phyloP scores from a whole-genome alignment of 495 filamentous ascomycete species.

The Aspergillus saccharolyticus region DNA sequence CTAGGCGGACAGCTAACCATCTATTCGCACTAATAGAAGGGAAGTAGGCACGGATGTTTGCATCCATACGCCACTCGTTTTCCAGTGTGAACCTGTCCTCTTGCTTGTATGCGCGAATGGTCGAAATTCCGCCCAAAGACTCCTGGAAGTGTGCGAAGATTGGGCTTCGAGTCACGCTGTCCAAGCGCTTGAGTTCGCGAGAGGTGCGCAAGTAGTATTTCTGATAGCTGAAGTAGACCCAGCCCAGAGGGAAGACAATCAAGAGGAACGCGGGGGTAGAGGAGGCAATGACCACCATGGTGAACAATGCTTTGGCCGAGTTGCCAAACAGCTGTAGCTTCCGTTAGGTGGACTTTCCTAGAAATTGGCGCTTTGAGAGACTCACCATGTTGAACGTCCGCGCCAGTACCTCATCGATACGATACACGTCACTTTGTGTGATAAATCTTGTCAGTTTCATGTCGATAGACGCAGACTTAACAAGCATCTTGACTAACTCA shows the following conservation, averaged over 20 bases:
- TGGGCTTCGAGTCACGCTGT: conserved; percentile 90
- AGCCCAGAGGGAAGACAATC: conserved; percentile 74
- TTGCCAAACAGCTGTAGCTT: conserved; percentile 74
- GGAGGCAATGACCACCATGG: conserved; percentile 75
- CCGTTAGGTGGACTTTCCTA: conserved; percentile 18
- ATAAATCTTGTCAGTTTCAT: neutral
- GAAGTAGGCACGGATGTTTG: conserved; percentile 92
- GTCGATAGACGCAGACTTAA: neutral
- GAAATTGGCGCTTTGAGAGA: neutral
- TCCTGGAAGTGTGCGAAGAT: conserved; percentile 99
- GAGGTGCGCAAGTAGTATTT: conserved; percentile 96
- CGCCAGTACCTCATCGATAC: conserved; percentile 91
- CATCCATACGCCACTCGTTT: conserved; percentile 97
- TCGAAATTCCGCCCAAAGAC: conserved; percentile 87
- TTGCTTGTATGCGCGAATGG: conserved; percentile 95
- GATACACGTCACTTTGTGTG: conserved; percentile 75
- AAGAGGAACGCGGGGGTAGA: conserved; percentile 77
- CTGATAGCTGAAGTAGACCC: conserved; percentile 88
- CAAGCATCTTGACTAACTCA: conserved; percentile 27
- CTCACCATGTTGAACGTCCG: conserved; percentile 80
- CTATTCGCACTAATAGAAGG: conserved; percentile 94
- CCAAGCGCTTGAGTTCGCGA: conserved; percentile 90
- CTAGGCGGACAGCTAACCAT: conserved; percentile 92
- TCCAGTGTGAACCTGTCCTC: conserved; percentile 81
- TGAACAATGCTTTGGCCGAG: conserved; percentile 76